Base-by-base conservation (phyloP, 2,329 filamentous ascomycete genomes). In the Amylocarpus encephaloides region DNA sequence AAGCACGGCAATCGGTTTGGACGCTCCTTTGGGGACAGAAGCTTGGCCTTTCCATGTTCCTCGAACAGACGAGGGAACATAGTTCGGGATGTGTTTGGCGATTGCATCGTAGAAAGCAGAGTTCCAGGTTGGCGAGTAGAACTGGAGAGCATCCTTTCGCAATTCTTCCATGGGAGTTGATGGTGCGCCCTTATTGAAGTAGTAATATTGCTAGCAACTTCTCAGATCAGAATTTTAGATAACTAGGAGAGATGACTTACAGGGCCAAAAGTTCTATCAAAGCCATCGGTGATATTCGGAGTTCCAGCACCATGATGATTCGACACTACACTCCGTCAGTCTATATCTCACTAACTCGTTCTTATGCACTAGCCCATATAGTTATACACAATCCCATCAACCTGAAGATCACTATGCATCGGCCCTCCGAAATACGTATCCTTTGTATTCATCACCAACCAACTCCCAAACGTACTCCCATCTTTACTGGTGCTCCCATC, bases 321-420 rank as follows among this genome's bases (percentile, higher is more conserved):
- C 0, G 76, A 80, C 5, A 77, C 73, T 64, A 66, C 32, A 13
- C 6, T 19, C 34, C 15, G 16, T 42, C 46, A 45, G 43, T 22
- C 18, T 41, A 6, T 6, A 19, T 18, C 32, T 13, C 26, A 30
- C 33, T 2, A 10, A 3, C 4, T 4, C 6, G 39, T 16, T 15
- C 35, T 15, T 2, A 11, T 12, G 10, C 10, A 58, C 55, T 52
- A 46, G 65, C 65, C 62, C 35, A 78, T 75, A 59, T 84, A 85
- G 59, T 85, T 82, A 62, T 84, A 83, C 0, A 84, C 72, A 42
- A 84, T 83, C 0, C 80, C 80, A 56, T 84, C 81, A 0, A 84
- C 81, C 0, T 74, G 74, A 5, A 85, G 66, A 58, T 84, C 82
- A 0, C 79, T 82, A 62, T 83, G 79, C 2, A 79, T 66, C 0